These are phyloP conservation scores for Thamnidium elegans DNA, from an alignment of 192 early-diverging fungal species.

Conservation along the genomic window DNA sequence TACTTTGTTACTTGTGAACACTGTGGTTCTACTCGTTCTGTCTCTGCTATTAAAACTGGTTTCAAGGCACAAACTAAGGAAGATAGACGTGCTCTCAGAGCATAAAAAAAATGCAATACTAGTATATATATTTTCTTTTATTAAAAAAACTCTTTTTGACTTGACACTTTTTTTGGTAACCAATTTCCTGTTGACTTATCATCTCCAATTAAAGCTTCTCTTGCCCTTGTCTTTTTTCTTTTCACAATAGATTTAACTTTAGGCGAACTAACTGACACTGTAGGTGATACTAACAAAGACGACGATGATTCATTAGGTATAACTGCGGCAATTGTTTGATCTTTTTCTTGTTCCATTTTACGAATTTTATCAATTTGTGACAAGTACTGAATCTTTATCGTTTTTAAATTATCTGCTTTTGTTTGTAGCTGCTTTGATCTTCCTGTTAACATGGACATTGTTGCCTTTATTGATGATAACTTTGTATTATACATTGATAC, in stretches of 20 bases:
- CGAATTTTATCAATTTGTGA: constrained; percentile 21
- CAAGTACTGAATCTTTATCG: constrained; percentile 10
- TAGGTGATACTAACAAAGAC: background rate
- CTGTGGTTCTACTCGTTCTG: constrained; percentile 92
- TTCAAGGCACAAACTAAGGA: constrained; percentile 81
- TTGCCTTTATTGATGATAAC: constrained; percentile 20
- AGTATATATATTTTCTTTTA: background rate
- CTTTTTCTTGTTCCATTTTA: constrained; percentile 21
- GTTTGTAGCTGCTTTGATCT: constrained; percentile 19
- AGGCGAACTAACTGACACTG: background rate
- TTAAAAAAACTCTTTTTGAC: constrained; percentile 13
- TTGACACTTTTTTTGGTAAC: constrained; percentile 7
- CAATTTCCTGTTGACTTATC: constrained; percentile 9
- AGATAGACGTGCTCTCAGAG: constrained; percentile 40
- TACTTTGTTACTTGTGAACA: constrained; percentile 96
- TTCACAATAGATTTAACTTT: constrained; percentile 6
- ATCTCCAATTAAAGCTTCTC: constrained; percentile 4
- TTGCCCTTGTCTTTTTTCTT: constrained; percentile 11
- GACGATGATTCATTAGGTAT: background rate
- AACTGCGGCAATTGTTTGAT: constrained; percentile 22
- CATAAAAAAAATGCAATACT: constrained; percentile 10
- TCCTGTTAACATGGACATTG: constrained; percentile 21
- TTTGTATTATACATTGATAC: constrained; percentile 30
- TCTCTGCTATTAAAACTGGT: constrained; percentile 96
- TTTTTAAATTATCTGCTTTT: constrained; percentile 18